Base-by-base conservation (phyloP, 2,329 filamentous ascomycete genomes). In the Daldinia sp. region DNA sequence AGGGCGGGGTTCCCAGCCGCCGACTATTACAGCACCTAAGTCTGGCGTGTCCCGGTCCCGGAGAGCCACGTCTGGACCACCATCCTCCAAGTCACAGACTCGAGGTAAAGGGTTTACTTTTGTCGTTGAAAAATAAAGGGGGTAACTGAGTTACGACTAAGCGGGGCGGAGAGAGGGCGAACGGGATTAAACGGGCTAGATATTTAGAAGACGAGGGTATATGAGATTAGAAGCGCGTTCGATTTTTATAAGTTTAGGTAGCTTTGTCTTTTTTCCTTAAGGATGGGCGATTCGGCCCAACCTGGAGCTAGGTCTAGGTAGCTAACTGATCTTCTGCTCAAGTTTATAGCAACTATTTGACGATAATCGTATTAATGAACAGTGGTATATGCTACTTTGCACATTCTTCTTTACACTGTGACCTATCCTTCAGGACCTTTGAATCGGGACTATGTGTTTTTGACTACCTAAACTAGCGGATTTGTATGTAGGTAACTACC, bases 201-300 rank as follows among this genome's bases (percentile, higher is more conserved):
- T 10, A 8, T 54, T 11, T 1, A n/a, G n/a, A 19, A 32, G 19
- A 41, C 17, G 43, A 25, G 34, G 27, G 30, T 47, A 27, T 45
- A 37, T 7, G 30, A 45, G 30, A 10, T 29, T 45, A 13, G 41
- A 37, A 35, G 48, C 23, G 19, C 4, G 41, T 43, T 63, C 39
- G 37, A 53, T 57, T 47, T 57, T 47, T 57, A 50, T n/a, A 17
- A n/a, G 34, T 17, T 55, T 52, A 25, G 41, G 32, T 43, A 9
- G 21, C 35, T 39, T 45, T 21, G 21, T 58, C 58, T 23, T 61
- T 61, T 61, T 27, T 47, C 19, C 13, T 35, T 17, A 15, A 21
- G 15, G 29, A 23, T 35, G 35, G 32, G 32, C n/a, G n/a, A 17
- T n/a, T 25, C 30, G 9, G 13, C 17, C 45, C 11, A 13, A 32